Conservation (phyloP, 129 eudicot species). For the Centella asiatica region DNA sequence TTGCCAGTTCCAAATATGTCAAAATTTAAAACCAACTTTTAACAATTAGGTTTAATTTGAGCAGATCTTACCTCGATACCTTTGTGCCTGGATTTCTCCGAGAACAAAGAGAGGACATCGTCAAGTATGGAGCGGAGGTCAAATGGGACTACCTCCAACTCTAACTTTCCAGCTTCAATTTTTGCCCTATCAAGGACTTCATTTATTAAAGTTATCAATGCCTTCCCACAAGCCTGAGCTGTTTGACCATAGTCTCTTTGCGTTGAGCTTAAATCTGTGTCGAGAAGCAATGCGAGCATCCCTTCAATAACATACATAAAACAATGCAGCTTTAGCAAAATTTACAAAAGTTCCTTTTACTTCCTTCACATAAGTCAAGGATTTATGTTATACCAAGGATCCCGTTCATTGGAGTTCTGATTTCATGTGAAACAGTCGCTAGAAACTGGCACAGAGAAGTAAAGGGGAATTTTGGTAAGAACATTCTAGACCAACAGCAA, state of each 20-base stretch:
- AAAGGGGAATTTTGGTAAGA: conserved; percentile 1
- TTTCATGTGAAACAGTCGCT: conserved; percentile 93
- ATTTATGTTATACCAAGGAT: conserved; percentile 48
- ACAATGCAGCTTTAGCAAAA: not conserved
- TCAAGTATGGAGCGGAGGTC: conserved; percentile 67
- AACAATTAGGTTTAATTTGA: not conserved
- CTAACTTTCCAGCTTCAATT: conserved; percentile 89
- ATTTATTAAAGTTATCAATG: conserved; percentile 67
- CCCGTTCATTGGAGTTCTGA: conserved; percentile 92
- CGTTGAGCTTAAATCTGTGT: conserved; percentile 49
- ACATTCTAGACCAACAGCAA: not conserved
- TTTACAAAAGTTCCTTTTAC: not conserved
- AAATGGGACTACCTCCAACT: conserved; percentile 72
- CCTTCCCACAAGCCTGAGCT: conserved; percentile 54
- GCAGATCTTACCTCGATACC: conserved; percentile 59
- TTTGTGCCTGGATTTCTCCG: conserved; percentile 77
- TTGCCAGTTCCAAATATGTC: not conserved
- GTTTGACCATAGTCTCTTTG: conserved; percentile 61
- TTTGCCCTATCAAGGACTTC: conserved; percentile 87
- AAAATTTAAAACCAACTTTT: not conserved
- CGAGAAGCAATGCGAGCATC: conserved; percentile 51
- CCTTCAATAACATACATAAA: conserved; percentile 24
- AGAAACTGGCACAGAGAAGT: conserved; percentile 50
- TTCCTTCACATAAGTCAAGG: not conserved
- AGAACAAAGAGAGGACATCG: conserved; percentile 78